Percentiles rank a stretch among this genome's conserved stretches.
These are phyloP conservation scores for Mortierella sp. DNA, from an alignment of 371 early-diverging fungal species.

Conservation along the genomic window DNA sequence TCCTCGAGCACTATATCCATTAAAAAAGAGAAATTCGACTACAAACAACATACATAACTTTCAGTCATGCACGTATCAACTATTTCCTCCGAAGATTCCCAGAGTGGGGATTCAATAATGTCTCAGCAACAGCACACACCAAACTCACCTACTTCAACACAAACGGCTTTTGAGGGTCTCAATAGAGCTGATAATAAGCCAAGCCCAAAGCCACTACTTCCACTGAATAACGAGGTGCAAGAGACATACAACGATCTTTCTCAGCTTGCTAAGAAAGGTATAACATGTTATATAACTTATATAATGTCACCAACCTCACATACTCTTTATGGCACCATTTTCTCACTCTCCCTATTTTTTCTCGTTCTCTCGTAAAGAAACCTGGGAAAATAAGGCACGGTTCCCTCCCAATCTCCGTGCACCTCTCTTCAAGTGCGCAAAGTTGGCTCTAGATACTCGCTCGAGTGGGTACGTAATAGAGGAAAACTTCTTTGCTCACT, in stretches of 20 bases:
- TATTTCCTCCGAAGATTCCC: not conserved
- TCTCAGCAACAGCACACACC: not conserved
- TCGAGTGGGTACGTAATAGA: constrained; percentile 51
- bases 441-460: constrained; percentile 55
- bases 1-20: not conserved
- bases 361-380: constrained; percentile 12
- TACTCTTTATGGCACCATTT: not conserved
- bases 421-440: constrained; percentile 59
- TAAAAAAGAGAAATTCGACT: not conserved
- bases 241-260: constrained; percentile 1
- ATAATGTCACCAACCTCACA: too few species aligned
- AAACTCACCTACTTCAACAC: not conserved
- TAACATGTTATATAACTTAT: too few species aligned
- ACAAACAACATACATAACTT: not conserved
- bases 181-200: not conserved
- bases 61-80: not conserved
- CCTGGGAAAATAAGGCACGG: constrained; percentile 58
- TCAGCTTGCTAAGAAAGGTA: constrained; percentile 13
- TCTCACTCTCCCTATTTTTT: not conserved
- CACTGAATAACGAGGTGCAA: constrained; percentile 4
- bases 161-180: not conserved
- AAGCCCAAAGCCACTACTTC: not conserved
- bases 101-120: not conserved
- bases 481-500: constrained; percentile 57
- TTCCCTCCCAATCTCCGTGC: constrained; percentile 62